Evolutionary conservation across 208 protist species (phyloP).

Genomic region (Trypanosoma theileri): DNA sequence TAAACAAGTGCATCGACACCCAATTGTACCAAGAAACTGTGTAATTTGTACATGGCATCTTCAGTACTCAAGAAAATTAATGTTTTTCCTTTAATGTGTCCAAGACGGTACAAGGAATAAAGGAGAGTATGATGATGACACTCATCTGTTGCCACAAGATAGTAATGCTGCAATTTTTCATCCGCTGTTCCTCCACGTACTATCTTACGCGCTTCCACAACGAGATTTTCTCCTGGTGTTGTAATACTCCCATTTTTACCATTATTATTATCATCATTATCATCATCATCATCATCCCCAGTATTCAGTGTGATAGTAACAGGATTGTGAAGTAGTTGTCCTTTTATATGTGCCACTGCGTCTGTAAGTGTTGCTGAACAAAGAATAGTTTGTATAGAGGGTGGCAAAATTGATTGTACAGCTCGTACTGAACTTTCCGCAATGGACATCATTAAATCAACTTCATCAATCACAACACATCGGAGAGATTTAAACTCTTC

Average conservation of each 20-base stretch:
- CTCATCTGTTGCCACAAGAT: constrained; percentile 86
- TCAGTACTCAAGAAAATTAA: constrained; percentile 97
- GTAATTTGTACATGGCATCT: constrained; percentile 92
- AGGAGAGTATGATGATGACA: constrained; percentile 94
- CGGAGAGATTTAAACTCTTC: constrained; percentile 63
- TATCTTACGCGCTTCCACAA: constrained; percentile 73
- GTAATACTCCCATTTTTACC: constrained; percentile 26
- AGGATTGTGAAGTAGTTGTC: constrained; percentile 93
- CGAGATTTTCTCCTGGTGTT: constrained; percentile 24
- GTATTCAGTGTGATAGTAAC: constrained; percentile 88
- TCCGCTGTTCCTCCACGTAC: constrained; percentile 37
- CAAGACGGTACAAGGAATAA: constrained; percentile 92
- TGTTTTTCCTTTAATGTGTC: constrained; percentile 93
- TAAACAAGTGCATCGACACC: constrained; percentile 92
- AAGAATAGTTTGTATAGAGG: constrained; percentile 92
- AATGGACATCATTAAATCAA: constrained; percentile 95
- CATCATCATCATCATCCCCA: constrained; percentile 55
- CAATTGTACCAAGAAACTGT: constrained; percentile 96
- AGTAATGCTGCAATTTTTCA: constrained; percentile 81
- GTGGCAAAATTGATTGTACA: constrained; percentile 86
- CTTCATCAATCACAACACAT: constrained; percentile 95
- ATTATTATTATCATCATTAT: constrained; percentile 41
- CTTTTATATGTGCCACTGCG: constrained; percentile 91
- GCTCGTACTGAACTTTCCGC: constrained; percentile 90
- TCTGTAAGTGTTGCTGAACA: constrained; percentile 94